phyloP scores from a whole-genome alignment of 78 protist species.

The Mantamonas sphyraenae region DNA sequence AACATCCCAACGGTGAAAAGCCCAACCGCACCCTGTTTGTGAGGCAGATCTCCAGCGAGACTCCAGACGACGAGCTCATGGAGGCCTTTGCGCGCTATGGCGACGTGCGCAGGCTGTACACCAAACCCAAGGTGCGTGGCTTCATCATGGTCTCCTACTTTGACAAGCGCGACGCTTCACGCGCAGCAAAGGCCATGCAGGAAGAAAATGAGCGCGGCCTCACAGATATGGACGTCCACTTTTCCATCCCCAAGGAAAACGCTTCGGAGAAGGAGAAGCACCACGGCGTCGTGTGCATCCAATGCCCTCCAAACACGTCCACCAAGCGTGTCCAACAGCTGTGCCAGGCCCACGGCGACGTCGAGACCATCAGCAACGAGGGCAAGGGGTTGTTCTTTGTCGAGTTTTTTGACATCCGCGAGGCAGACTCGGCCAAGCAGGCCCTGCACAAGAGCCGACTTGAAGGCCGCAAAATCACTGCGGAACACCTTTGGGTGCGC shows the following conservation, averaged over 20 bases:
- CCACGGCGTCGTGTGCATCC: constrained; percentile 46
- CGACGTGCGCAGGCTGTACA: constrained; percentile 11
- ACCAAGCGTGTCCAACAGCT: too few relatives aligned
- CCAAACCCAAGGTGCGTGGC: constrained; percentile 5
- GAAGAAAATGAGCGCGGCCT: neutral
- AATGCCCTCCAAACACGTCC: constrained; percentile 25
- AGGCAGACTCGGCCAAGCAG: constrained; percentile 30
- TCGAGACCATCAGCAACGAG: too few relatives aligned
- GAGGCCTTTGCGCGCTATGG: constrained; percentile 5
- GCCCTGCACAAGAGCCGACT: constrained; percentile 19
- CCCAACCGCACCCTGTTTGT: constrained; percentile 6
- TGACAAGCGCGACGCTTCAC: constrained; percentile 12
- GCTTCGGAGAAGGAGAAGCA: constrained; percentile 4
- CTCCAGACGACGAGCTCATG: constrained; percentile 9
- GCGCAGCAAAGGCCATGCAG: constrained; percentile 7
- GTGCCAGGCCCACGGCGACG: too few relatives aligned
- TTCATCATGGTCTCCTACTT: constrained; percentile 7
- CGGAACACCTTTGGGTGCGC: too few relatives aligned
- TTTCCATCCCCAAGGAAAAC: constrained; percentile 1
- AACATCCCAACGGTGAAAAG: constrained; percentile 9
- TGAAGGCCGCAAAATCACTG: constrained; percentile 16
- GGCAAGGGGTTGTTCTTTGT: too few relatives aligned
- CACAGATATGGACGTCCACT: neutral
- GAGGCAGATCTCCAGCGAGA: neutral
- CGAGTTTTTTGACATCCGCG: constrained; percentile 32